Conservation (phyloP, 1,284 basidiomycete species). For the Veloboletus limbatus region DNA sequence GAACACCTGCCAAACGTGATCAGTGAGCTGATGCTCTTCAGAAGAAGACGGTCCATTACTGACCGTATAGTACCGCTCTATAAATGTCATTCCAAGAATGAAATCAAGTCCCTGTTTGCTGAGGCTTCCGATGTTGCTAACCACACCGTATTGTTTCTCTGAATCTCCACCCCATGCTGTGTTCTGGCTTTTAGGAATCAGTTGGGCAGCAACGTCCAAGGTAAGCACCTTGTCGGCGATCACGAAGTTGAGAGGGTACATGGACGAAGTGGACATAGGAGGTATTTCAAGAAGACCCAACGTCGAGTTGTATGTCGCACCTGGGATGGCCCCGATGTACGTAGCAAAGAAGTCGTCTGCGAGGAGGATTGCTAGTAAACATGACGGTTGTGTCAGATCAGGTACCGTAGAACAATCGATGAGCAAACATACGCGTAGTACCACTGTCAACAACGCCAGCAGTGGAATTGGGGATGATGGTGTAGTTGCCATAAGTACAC, state of each 20-base stretch:
- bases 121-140: slow-evolving; percentile 5
- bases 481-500: slow-evolving; percentile 13
- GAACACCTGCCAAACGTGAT: slow-evolving; percentile 20
- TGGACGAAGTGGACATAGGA: background rate
- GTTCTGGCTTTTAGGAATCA: slow-evolving; percentile 25
- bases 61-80: slow-evolving; percentile 30
- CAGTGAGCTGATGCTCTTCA: background rate
- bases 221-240: slow-evolving; percentile 15
- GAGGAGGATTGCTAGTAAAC: background rate
- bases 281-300: background rate
- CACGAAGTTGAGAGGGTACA: slow-evolving; percentile 22
- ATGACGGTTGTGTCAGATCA: background rate
- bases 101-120: slow-evolving; percentile 25
- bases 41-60: background rate
- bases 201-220: slow-evolving; percentile 25
- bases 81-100: slow-evolving; percentile 23
- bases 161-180: slow-evolving; percentile 12
- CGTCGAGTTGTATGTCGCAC: background rate
- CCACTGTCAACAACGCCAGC: slow-evolving; percentile 20
- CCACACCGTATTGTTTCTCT: slow-evolving; percentile 20
- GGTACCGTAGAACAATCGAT: no score
- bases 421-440: slow-evolving; percentile 18
- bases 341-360: background rate
- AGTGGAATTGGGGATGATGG: slow-evolving; percentile 15
- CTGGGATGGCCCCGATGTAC: slow-evolving; percentile 1